Evolutionary conservation across 257 asterid genomes (phyloP).

Genomic region (Coffea canephora): DNA sequence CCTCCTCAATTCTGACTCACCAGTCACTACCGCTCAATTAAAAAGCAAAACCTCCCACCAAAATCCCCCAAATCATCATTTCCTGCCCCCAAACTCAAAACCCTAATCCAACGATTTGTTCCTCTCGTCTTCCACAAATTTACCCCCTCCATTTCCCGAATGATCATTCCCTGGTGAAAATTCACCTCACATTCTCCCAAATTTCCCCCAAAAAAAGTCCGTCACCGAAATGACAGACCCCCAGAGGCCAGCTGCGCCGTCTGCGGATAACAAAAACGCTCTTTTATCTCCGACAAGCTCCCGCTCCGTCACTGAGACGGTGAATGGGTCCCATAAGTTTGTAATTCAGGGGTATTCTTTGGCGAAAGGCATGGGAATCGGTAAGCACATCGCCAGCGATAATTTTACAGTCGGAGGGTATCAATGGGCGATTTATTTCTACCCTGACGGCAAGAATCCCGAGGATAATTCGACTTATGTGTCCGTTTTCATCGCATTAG

Average conservation of each 20-base stretch:
- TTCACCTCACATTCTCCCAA: not conserved
- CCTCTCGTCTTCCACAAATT: not conserved
- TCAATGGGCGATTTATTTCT: slow-evolving; percentile 85
- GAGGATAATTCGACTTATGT: slow-evolving; percentile 76
- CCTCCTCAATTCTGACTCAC: not conserved
- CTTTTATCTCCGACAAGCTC: slow-evolving; percentile 57
- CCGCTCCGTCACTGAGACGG: slow-evolving; percentile 65
- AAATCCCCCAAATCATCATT: not conserved
- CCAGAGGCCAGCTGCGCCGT: slow-evolving; percentile 8
- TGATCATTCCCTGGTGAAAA: slow-evolving; percentile 12
- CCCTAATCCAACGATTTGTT: slow-evolving; percentile 11
- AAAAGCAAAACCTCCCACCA: not conserved
- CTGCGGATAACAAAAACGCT: slow-evolving; percentile 14
- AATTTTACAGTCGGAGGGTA: slow-evolving; percentile 76
- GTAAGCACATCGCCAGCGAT: slow-evolving; percentile 78
- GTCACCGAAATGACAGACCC: slow-evolving; percentile 15
- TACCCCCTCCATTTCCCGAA: slow-evolving; percentile 5
- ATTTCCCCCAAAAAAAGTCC: not conserved
- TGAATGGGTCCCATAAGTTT: slow-evolving; percentile 73
- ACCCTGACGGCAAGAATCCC: slow-evolving; percentile 77
- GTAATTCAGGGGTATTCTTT: slow-evolving; percentile 77
- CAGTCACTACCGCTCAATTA: not conserved
- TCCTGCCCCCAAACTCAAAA: not conserved
- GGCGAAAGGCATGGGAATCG: slow-evolving; percentile 82
- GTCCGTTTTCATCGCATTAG: slow-evolving; percentile 74